Evolutionary conservation across 2,329 filamentous ascomycete genomes (phyloP).

Genomic region (Aureobasidium subglaciale): DNA sequence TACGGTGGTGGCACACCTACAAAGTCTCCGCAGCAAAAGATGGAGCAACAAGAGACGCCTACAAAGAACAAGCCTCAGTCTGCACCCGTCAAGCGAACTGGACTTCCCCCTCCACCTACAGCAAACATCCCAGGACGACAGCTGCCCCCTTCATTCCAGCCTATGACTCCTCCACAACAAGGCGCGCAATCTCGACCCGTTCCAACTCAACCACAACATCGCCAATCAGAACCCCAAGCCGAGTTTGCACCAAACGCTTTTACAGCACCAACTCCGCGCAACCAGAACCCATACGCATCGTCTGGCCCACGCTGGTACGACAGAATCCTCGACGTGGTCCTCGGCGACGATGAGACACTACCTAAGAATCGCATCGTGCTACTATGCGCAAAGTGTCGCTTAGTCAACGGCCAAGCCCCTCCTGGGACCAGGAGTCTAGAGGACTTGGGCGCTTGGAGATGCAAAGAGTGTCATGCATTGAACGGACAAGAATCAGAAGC

Average conservation of each 20-base stretch:
- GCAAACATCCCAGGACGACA: constrained; percentile 52
- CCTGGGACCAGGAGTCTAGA: constrained; percentile 71
- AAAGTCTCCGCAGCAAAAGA: constrained; percentile 1
- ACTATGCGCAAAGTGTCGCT: constrained; percentile 72
- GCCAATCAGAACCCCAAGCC: constrained; percentile 21
- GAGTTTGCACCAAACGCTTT: constrained; percentile 71
- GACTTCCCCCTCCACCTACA: constrained; percentile 54
- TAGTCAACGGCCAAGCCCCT: constrained; percentile 93
- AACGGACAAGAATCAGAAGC: constrained; percentile 80
- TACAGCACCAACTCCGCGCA: constrained; percentile 20
- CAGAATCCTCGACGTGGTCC: constrained; percentile 78
- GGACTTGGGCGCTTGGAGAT: constrained; percentile 82
- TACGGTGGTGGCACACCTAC: constrained; percentile 63
- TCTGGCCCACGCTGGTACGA: constrained; percentile 73
- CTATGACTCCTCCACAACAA: constrained; percentile 44
- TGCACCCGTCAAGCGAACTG: constrained; percentile 46
- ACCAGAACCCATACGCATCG: constrained; percentile 22
- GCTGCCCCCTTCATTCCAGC: constrained; percentile 31
- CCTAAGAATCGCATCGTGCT: constrained; percentile 85
- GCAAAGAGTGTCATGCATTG: constrained; percentile 70
- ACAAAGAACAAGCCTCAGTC: constrained; percentile 24
- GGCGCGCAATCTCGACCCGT: not conserved
- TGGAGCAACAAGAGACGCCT: not conserved
- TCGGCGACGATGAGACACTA: constrained; percentile 90
- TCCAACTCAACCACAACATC: constrained; percentile 13